These are phyloP conservation scores for Dictyostelium capitatum DNA, from an alignment of 78 protist species.

Conservation along the genomic window DNA sequence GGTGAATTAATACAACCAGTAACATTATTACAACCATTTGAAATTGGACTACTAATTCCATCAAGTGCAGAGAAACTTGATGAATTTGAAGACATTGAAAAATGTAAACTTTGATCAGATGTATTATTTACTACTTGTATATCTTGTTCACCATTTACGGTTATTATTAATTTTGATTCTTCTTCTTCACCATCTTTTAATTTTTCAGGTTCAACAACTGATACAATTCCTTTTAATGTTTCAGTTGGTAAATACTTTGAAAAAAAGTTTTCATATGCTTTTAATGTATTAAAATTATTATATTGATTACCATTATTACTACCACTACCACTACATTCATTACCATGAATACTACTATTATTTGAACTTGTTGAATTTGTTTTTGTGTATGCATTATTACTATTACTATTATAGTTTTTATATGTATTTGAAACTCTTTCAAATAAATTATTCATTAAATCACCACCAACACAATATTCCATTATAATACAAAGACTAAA, in stretches of 20 bases:
- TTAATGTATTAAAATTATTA: neutral
- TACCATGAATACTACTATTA: neutral
- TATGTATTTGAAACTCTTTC: neutral
- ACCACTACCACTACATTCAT: neutral
- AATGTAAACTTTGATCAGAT: neutral
- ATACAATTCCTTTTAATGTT: neutral
- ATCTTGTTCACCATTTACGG: too few species aligned
- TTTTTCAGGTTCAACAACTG: neutral
- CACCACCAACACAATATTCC: constrained; percentile 76
- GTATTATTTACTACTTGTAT: neutral
- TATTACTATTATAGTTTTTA: neutral
- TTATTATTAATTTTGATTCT: too few species aligned
- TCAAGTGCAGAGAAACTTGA: neutral
- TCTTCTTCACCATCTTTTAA: too few species aligned
- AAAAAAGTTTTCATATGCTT: constrained; percentile 16
- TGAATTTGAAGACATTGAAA: neutral
- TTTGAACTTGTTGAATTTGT: neutral
- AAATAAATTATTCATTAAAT: constrained; percentile 41
- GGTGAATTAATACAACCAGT: too few species aligned
- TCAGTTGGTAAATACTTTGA: neutral
- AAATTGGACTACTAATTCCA: neutral
- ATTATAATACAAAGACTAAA: constrained; percentile 66
- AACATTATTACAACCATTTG: neutral
- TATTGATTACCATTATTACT: neutral
- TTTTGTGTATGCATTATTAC: neutral